Evolutionary conservation across 768 basidiomycete genomes (phyloP), one percentile per base, ranked within the genome.

Genomic region (Solioccasus polychromus): DNA sequence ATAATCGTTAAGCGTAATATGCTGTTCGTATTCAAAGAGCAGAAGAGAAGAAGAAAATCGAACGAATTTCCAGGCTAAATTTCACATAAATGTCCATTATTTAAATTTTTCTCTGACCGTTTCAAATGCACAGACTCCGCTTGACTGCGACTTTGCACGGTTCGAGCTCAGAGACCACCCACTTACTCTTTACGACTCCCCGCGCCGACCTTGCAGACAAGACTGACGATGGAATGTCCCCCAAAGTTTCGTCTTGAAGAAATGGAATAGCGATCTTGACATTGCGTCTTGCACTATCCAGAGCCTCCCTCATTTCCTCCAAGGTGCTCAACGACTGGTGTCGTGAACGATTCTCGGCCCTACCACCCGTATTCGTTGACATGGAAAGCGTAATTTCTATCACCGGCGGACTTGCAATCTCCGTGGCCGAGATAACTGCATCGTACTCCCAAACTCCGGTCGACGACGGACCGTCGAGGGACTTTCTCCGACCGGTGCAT

Each of bases 401-500:
- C 9, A 47, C 39, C 11, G 54, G 53, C 28, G 50, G 8, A 0
- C 58, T 54, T 2, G 48, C 26, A 22, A 58, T 50, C 45, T 78
- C 78, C 8, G 64, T 53, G 9, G 71, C 71, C 22, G 79, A 73
- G 30, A 75, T 61, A 3, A 71, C 70, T n/a, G 77, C 72, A 36
- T 74, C 70, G 53, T 79, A 80, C 4, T 77, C 66, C 79, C 79
- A 81, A 8, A 51, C 54, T 6, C 57, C 53, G 30, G 51, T 47
- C 57, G 61, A 61, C 44, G 66, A 30, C 4, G 62, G 60, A 10
- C 67, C 72, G 24, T 55, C 65, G 46, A 71, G 42, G 9, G 76
- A 78, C 56, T 72, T 76, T 42, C 77, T 68, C 44, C 78, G 62
- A 8, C 77, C 74, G 9, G 80, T 67, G 38, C 79, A 81, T 29